phyloP scores from a whole-genome alignment of 331 rosid species.

The Quercus phellos region DNA sequence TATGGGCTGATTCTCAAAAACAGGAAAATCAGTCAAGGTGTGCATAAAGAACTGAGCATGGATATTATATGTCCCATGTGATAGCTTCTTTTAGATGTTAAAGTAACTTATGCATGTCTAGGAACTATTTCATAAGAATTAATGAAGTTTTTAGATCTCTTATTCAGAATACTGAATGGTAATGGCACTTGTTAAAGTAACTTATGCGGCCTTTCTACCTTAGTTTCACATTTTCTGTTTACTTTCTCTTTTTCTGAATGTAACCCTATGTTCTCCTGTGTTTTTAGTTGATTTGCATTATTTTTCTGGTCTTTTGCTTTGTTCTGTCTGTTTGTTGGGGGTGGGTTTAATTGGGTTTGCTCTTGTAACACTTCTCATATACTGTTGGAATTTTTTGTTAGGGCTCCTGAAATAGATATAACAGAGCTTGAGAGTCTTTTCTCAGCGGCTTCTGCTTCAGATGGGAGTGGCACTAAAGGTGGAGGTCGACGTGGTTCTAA shows the following conservation, averaged over 20 bases:
- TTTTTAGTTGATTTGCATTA: slow-evolving; percentile 14
- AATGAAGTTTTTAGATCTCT: not conserved
- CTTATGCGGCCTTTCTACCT: not conserved
- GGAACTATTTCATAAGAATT: not conserved
- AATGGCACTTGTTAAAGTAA: not conserved
- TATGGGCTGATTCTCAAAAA: slow-evolving; percentile 90
- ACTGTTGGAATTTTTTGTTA: slow-evolving; percentile 28
- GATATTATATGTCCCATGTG: not conserved
- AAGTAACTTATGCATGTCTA: not conserved
- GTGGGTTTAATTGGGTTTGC: slow-evolving; percentile 9
- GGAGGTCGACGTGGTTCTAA: slow-evolving; percentile 83
- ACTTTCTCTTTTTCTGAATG: not conserved
- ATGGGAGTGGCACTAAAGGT: slow-evolving; percentile 51
- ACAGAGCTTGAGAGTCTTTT: slow-evolving; percentile 94
- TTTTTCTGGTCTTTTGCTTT: not conserved
- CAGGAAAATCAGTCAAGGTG: slow-evolving; percentile 79
- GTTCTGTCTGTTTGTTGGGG: not conserved
- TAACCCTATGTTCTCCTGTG: not conserved
- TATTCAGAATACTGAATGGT: not conserved
- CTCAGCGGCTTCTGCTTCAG: slow-evolving; percentile 89
- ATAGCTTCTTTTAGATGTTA: not conserved
- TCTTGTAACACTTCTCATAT: slow-evolving; percentile 28
- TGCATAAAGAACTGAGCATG: slow-evolving; percentile 17
- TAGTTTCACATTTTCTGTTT: not conserved
- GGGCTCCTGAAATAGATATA: slow-evolving; percentile 97